A percentile compares a stretch with the other conserved stretches of the same genome.
Conservation (phyloP, 1,284 basidiomycete species). For the Sanghuangporus baumii region DNA sequence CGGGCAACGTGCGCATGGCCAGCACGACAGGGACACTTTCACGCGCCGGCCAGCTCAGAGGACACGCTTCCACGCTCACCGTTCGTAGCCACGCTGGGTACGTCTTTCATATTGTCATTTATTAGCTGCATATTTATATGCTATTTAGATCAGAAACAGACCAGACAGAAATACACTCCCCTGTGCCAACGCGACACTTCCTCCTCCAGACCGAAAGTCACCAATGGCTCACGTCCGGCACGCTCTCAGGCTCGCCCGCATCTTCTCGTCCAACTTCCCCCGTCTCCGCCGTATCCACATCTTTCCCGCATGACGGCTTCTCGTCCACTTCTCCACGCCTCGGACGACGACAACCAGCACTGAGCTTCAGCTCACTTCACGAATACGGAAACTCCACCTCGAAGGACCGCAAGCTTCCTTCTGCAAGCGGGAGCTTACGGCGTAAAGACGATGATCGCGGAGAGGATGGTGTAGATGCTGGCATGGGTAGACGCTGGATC, state of each 20-base stretch:
- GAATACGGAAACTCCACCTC: constrained; percentile 26
- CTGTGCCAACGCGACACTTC: constrained; percentile 28
- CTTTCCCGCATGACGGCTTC: constrained; percentile 10
- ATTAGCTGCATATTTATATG: not conserved
- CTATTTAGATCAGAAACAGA: constrained; percentile 21
- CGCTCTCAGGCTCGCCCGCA: constrained; percentile 31
- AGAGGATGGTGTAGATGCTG: constrained; percentile 33
- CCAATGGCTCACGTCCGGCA: constrained; percentile 44
- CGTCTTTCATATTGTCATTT: constrained; percentile 1
- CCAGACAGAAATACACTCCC: constrained; percentile 29
- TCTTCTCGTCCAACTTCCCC: constrained; percentile 42
- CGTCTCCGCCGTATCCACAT: constrained; percentile 21
- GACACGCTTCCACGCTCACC: constrained; percentile 18
- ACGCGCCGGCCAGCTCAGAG: constrained; percentile 3
- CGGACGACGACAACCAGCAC: constrained; percentile 19
- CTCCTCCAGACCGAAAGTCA: constrained; percentile 24
- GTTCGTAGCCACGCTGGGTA: constrained; percentile 23
- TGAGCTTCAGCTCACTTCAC: constrained; percentile 34
- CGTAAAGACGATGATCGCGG: constrained; percentile 21
- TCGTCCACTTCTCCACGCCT: constrained; percentile 9
- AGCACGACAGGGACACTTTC: not conserved
- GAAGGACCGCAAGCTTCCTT: not conserved
- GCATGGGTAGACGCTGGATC: constrained; percentile 55
- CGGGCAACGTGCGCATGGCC: constrained; percentile 6
- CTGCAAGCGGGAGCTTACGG: constrained; percentile 7